These are phyloP conservation scores for Sporothrix variecibatus DNA, from an alignment of 2,329 filamentous ascomycete species.

Conservation along the genomic window DNA sequence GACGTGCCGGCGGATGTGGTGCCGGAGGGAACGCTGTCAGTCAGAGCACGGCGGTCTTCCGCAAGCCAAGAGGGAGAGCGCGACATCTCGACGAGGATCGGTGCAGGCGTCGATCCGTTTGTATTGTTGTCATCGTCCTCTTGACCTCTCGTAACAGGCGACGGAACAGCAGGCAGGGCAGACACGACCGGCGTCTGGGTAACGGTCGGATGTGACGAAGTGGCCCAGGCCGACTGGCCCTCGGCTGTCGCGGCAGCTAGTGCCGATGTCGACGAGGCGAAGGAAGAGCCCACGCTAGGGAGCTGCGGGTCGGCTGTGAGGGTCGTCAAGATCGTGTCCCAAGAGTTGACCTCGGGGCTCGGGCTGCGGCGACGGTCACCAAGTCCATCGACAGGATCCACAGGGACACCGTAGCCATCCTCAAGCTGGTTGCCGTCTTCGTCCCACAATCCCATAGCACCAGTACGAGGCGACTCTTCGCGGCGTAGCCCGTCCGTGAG, in stretches of 20 bases:
- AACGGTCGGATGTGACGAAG: constrained; percentile 23
- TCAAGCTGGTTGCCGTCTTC: constrained; percentile 10
- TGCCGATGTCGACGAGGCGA: constrained; percentile 65
- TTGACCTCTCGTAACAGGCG: background rate
- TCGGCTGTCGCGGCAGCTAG: constrained; percentile 39
- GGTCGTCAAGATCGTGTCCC: constrained; percentile 80
- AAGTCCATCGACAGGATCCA: constrained; percentile 63
- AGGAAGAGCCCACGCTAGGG: constrained; percentile 80
- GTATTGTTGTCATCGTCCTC: constrained; percentile 13
- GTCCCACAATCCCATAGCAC: background rate
- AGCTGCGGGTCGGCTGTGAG: constrained; percentile 79
- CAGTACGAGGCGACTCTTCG: background rate
- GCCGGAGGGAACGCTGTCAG: constrained; percentile 13
- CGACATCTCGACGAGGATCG: background rate
- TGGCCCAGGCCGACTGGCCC: background rate
- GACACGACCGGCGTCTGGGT: constrained; percentile 9
- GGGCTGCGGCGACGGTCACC: constrained; percentile 82
- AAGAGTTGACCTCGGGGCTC: constrained; percentile 70
- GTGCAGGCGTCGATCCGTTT: background rate
- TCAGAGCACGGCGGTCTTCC: background rate
- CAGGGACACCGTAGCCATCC: constrained; percentile 3
- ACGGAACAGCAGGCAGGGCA: constrained; percentile 21
- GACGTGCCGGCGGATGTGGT: constrained; percentile 27
- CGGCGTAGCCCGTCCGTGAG: background rate
- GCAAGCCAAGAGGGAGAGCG: background rate